Evolutionary conservation across 2,329 filamentous ascomycete species (phyloP).

Genomic region (Aureobasidium sp.): DNA sequence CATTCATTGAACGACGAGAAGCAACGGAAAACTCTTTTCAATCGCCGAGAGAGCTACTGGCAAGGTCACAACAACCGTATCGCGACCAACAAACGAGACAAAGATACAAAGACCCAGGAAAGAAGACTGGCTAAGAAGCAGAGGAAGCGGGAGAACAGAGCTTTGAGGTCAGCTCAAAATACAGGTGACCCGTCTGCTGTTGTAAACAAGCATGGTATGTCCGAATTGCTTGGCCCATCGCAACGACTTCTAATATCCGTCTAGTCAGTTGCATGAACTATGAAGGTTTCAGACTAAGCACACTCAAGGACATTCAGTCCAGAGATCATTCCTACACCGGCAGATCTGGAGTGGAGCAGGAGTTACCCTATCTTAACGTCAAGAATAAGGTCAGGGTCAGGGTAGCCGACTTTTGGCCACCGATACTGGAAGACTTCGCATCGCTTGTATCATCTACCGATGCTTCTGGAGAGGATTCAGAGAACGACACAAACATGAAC

Average conservation of each 20-base stretch:
- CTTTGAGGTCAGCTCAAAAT: slow-evolving; percentile 29
- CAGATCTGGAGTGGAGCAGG: slow-evolving; percentile 25
- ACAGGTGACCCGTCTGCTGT: not conserved
- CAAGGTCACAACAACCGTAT: slow-evolving; percentile 5
- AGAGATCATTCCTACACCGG: not conserved
- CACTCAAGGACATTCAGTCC: slow-evolving; percentile 43
- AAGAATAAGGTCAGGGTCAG: slow-evolving; percentile 64
- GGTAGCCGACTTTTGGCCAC: slow-evolving; percentile 76
- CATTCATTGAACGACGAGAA: slow-evolving; percentile 25
- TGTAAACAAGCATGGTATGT: not conserved
- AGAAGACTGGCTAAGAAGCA: slow-evolving; percentile 23
- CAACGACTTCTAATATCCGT: not conserved
- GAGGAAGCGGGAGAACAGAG: slow-evolving; percentile 25
- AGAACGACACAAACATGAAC: slow-evolving; percentile 28
- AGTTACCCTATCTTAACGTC: slow-evolving; percentile 65
- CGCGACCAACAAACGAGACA: slow-evolving; percentile 18
- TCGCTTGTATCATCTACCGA: slow-evolving; percentile 17
- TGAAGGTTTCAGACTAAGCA: slow-evolving; percentile 34
- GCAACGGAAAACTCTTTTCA: slow-evolving; percentile 51
- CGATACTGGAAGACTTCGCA: slow-evolving; percentile 64
- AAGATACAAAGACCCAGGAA: slow-evolving; percentile 25
- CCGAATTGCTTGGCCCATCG: not conserved
- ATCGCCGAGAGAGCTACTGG: slow-evolving; percentile 58
- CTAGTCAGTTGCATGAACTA: slow-evolving; percentile 42
- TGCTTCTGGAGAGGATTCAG: not conserved